Percentiles rank a stretch among this genome's conserved stretches.
Evolutionary conservation across 106 monocot species (phyloP).

Genomic region (Phalaenopsis equestris): DNA sequence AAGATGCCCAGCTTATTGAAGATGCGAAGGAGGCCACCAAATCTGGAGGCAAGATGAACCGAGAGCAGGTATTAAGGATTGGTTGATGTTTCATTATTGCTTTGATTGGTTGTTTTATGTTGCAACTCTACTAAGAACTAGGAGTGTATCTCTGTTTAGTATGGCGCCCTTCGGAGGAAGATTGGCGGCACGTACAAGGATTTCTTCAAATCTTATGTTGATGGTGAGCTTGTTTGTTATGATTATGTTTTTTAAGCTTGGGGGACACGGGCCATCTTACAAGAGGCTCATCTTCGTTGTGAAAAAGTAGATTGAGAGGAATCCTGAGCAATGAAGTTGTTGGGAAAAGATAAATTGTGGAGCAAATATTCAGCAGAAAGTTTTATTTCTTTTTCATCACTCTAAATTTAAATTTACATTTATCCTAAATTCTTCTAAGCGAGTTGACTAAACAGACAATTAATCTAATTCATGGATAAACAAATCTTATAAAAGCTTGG

Average conservation of each 20-base stretch:
- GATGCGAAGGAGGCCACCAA: slow-evolving; percentile 70
- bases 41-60: slow-evolving; percentile 71
- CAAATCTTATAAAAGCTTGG: not conserved
- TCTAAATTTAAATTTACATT: too few relatives aligned
- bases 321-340: too few relatives aligned
- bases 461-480: too few relatives aligned
- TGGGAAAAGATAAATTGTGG: too few relatives aligned
- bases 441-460: too few relatives aligned
- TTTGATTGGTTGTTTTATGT: not conserved
- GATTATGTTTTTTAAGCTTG: not conserved
- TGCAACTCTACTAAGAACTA: not conserved
- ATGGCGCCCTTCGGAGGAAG: slow-evolving; percentile 92
- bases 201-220: slow-evolving; percentile 98
- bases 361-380: too few relatives aligned
- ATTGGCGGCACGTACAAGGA: slow-evolving; percentile 98
- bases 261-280: too few relatives aligned
- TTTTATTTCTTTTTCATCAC: too few relatives aligned
- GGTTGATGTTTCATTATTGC: not conserved
- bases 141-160: slow-evolving; percentile 26
- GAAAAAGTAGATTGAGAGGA: too few relatives aligned
- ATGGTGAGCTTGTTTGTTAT: slow-evolving; percentile 34
- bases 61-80: slow-evolving; percentile 53
- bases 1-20: slow-evolving; percentile 76
- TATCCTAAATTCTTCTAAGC: too few relatives aligned
- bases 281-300: too few relatives aligned